phyloP scores from a whole-genome alignment of 2,329 filamentous ascomycete genomes.

The Fusarium setosum region DNA sequence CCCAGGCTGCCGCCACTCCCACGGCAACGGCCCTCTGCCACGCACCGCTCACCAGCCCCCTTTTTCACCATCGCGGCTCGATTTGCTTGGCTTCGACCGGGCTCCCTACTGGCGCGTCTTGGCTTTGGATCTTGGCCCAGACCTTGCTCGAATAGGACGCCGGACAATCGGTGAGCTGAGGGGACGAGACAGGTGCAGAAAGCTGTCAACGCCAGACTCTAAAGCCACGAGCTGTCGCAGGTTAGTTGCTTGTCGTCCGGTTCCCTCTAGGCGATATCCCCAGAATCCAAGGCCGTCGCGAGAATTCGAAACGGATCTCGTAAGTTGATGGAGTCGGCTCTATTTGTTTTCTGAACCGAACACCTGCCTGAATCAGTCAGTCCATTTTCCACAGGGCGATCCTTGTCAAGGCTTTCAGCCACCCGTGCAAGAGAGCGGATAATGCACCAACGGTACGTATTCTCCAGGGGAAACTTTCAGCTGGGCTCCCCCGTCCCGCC shows the following conservation, averaged over 20 bases:
- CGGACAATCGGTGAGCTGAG: conserved; percentile 5
- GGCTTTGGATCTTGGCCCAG: conserved; percentile 10
- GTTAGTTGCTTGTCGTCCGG: neutral
- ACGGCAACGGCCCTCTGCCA: conserved; percentile 12
- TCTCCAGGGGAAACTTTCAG: conserved; percentile 21
- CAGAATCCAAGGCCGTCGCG: neutral
- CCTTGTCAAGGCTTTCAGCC: neutral
- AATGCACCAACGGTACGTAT: neutral
- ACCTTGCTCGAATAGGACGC: neutral
- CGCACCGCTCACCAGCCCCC: conserved; percentile 9
- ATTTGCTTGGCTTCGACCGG: conserved; percentile 1
- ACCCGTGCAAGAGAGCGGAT: neutral
- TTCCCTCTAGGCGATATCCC: neutral
- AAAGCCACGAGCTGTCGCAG: neutral
- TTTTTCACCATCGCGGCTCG: conserved; percentile 17
- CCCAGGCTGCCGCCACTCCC: conserved; percentile 24
- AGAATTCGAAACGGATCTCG: conserved; percentile 11
- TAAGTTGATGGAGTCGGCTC: conserved; percentile 3
- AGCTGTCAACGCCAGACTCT: neutral
- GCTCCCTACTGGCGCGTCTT: conserved; percentile 9
- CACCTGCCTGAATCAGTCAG: neutral
- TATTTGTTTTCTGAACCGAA: neutral
- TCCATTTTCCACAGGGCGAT: neutral
- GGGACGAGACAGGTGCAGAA: neutral
- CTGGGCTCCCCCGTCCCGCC: conserved; percentile 6